Percentiles rank a stretch among this genome's conserved stretches.
Evolutionary conservation across 1,284 basidiomycete species (phyloP).

Genomic region (Apiotrichum porosum): DNA sequence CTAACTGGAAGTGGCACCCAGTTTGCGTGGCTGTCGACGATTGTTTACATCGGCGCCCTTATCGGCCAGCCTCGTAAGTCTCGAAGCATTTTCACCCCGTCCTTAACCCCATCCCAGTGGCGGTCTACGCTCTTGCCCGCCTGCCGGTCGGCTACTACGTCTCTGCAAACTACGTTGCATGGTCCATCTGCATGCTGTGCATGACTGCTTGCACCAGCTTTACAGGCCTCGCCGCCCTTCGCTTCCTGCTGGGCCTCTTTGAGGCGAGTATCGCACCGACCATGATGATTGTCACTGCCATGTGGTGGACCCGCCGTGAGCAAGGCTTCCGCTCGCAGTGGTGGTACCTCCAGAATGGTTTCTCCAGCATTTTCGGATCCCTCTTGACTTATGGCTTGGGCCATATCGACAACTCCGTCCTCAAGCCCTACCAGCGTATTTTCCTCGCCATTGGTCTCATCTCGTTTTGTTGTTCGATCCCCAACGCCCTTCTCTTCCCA

Average conservation of each 20-base stretch:
- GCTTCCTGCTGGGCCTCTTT: slow-evolving; percentile 38
- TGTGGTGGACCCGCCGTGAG: slow-evolving; percentile 42
- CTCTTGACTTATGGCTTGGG: slow-evolving; percentile 43
- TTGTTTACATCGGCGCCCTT: too few relatives aligned
- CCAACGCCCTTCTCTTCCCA: slow-evolving; percentile 49
- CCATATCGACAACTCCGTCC: slow-evolving; percentile 15
- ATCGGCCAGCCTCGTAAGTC: too few relatives aligned
- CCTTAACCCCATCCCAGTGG: too few relatives aligned
- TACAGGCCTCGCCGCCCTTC: slow-evolving; percentile 34
- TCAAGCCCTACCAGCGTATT: slow-evolving; percentile 49
- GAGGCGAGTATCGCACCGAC: slow-evolving; percentile 21
- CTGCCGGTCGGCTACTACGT: slow-evolving; percentile 21
- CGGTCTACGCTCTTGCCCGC: slow-evolving; percentile 21
- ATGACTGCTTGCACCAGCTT: slow-evolving; percentile 34
- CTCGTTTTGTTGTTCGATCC: too few relatives aligned
- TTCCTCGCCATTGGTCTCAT: slow-evolving; percentile 53
- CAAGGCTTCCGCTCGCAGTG: slow-evolving; percentile 44
- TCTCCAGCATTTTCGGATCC: slow-evolving; percentile 37
- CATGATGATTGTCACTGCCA: slow-evolving; percentile 24
- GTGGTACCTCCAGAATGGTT: slow-evolving; percentile 41
- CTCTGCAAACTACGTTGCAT: slow-evolving; percentile 13
- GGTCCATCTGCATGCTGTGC: slow-evolving; percentile 36
- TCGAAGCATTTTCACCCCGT: too few relatives aligned
- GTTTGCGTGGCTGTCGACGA: too few relatives aligned
- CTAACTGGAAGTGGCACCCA: too few relatives aligned